Evolutionary conservation across 768 basidiomycete genomes (phyloP).

Genomic region (Suillus hirtellus): DNA sequence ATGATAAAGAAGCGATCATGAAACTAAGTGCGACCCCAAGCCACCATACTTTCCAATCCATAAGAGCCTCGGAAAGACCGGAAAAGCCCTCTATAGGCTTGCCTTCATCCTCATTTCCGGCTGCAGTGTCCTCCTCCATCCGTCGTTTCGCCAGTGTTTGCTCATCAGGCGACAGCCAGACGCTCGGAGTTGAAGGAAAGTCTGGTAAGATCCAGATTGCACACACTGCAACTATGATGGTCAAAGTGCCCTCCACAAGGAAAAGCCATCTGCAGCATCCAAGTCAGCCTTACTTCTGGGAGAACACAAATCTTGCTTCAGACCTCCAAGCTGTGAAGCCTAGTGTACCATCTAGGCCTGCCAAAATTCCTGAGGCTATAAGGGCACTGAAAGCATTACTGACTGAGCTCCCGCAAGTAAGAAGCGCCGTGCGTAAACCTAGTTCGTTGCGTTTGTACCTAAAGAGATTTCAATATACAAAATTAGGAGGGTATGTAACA

Average conservation of each 20-base stretch:
- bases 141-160: conserved; percentile 52
- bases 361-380: conserved; percentile 75
- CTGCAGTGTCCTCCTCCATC: conserved; percentile 61
- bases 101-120: conserved; percentile 47
- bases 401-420: conserved; percentile 71
- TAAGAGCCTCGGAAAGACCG: conserved; percentile 57
- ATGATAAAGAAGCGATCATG: conserved; percentile 57
- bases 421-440: conserved; percentile 62
- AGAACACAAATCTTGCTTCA: conserved; percentile 17
- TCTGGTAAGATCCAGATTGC: conserved; percentile 71
- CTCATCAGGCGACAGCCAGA: conserved; percentile 62
- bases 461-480: neutral
- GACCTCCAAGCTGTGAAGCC: conserved; percentile 75
- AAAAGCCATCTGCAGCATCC: conserved; percentile 59
- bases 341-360: conserved; percentile 62
- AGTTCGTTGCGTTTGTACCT: conserved; percentile 66
- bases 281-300: conserved; percentile 6
- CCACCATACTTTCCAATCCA: conserved; percentile 84
- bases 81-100: conserved; percentile 36
- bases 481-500: neutral
- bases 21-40: conserved; percentile 62
- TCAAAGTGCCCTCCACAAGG: conserved; percentile 62
- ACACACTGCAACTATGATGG: conserved; percentile 47
- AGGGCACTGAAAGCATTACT: conserved; percentile 81
- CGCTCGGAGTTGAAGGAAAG: conserved; percentile 59